These are phyloP conservation scores for Cutaneotrichosporon cyanovorans DNA, from an alignment of 1,284 basidiomycete genomes.

Conservation along the genomic window DNA sequence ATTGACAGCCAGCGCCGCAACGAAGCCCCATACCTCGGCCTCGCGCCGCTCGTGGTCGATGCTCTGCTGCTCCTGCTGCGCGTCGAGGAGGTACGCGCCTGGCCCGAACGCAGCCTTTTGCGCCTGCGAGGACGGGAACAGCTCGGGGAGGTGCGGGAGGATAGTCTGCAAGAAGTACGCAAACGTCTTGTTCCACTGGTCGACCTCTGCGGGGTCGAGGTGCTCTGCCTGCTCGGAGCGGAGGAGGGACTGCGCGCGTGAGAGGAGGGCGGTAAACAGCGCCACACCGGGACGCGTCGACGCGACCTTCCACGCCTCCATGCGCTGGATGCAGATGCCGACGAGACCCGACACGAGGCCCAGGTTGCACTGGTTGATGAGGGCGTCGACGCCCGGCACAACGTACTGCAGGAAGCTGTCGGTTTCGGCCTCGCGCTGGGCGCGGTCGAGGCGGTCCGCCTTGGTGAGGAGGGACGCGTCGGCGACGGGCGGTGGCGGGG, in stretches of 20 bases:
- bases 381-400: conserved; percentile 75
- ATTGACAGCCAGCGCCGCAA: conserved; percentile 74
- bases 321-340: conserved; percentile 73
- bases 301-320: conserved; percentile 64
- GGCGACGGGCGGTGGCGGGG: conserved; percentile 53
- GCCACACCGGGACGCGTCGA: conserved; percentile 78
- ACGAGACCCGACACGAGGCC: conserved; percentile 80
- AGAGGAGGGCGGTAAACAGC: conserved; percentile 83
- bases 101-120: conserved; percentile 52
- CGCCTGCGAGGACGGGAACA: conserved; percentile 86
- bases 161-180: conserved; percentile 75
- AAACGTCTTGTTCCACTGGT: conserved; percentile 82
- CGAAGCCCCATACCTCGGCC: conserved; percentile 45
- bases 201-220: conserved; percentile 56
- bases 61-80: conserved; percentile 67
- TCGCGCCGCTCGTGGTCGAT: conserved; percentile 44
- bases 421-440: conserved; percentile 78
- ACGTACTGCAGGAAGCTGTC: conserved; percentile 81
- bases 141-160: conserved; percentile 61
- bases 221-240: conserved; percentile 52
- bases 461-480: conserved; percentile 46
- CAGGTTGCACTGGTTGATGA: conserved; percentile 65
- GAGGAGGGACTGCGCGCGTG: conserved; percentile 82
- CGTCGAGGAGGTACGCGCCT: conserved; percentile 45
- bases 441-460: conserved; percentile 55